phyloP scores from a whole-genome alignment of 1,139 yeast species.

The Debaryomyces fabryi region DNA sequence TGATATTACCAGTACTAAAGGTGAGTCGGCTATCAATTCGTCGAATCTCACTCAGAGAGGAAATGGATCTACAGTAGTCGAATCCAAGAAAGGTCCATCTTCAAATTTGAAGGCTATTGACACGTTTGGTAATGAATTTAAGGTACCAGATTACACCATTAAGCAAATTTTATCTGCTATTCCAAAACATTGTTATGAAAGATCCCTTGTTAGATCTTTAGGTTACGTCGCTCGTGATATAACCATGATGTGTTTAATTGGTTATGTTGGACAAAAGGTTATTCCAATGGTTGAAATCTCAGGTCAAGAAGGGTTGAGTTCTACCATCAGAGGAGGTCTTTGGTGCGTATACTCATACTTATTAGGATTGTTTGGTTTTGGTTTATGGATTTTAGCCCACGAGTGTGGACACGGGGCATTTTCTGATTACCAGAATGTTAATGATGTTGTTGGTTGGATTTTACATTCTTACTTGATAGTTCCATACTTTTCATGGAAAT shows the following conservation, averaged over 20 bases:
- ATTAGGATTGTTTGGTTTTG: constrained; percentile 74
- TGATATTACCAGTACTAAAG: constrained; percentile 12
- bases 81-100: constrained; percentile 15
- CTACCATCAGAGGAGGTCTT: constrained; percentile 34
- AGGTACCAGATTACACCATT: constrained; percentile 73
- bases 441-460: constrained; percentile 81
- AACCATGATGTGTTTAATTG: constrained; percentile 49
- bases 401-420: constrained; percentile 92
- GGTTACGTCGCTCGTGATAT: constrained; percentile 70
- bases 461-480: constrained; percentile 77
- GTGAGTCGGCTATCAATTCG: constrained; percentile 9
- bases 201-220: constrained; percentile 58
- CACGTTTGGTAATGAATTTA: constrained; percentile 65
- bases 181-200: constrained; percentile 75
- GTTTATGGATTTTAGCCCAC: constrained; percentile 85
- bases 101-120: constrained; percentile 50
- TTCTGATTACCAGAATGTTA: constrained; percentile 66
- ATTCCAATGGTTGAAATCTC: constrained; percentile 41
- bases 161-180: constrained; percentile 73
- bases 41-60: constrained; percentile 23
- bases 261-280: constrained; percentile 54
- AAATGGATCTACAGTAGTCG: constrained; percentile 24
- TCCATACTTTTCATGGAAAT: constrained; percentile 88
- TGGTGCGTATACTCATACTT: constrained; percentile 44
- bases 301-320: constrained; percentile 25